Percentiles rank a stretch among this genome's conserved stretches.
These are phyloP conservation scores for Dictyostelium citrinum DNA, from an alignment of 78 protist species.

Conservation along the genomic window DNA sequence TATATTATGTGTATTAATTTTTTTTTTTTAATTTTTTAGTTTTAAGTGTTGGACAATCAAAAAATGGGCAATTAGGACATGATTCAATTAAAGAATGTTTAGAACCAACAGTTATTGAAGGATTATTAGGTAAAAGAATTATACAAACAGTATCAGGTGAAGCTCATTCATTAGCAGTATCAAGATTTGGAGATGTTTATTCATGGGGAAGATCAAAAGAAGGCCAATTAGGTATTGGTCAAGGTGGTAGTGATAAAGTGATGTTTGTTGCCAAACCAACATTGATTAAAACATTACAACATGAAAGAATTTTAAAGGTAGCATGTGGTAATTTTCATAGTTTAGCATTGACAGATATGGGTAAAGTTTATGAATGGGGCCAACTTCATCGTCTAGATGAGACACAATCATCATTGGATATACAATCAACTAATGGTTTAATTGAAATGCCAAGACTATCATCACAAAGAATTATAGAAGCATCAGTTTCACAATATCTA, in stretches of 20 bases:
- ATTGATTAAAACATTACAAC: neutral
- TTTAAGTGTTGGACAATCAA: constrained; percentile 38
- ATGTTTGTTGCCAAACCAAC: neutral
- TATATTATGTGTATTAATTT: neutral
- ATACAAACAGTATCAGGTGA: constrained; percentile 49
- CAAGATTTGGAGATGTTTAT: constrained; percentile 78
- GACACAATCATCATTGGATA: neutral
- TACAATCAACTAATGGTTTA: constrained; percentile 6
- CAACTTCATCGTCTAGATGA: constrained; percentile 42
- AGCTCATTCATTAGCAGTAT: constrained; percentile 37
- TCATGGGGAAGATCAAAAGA: constrained; percentile 72
- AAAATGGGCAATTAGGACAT: constrained; percentile 54
- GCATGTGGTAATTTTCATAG: constrained; percentile 59
- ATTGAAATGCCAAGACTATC: constrained; percentile 34
- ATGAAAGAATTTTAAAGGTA: constrained; percentile 19
- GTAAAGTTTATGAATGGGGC: constrained; percentile 78
- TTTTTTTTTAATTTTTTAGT: neutral
- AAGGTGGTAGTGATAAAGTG: constrained; percentile 16
- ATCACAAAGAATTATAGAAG: constrained; percentile 22
- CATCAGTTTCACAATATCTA: constrained; percentile 36
- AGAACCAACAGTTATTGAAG: constrained; percentile 66
- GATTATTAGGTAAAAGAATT: constrained; percentile 67
- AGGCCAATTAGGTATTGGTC: constrained; percentile 67
- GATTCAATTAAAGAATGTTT: constrained; percentile 45
- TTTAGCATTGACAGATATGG: constrained; percentile 60